Base-by-base conservation (phyloP, 2,329 filamentous ascomycete genomes). In the Hymenoscyphus scutula region DNA sequence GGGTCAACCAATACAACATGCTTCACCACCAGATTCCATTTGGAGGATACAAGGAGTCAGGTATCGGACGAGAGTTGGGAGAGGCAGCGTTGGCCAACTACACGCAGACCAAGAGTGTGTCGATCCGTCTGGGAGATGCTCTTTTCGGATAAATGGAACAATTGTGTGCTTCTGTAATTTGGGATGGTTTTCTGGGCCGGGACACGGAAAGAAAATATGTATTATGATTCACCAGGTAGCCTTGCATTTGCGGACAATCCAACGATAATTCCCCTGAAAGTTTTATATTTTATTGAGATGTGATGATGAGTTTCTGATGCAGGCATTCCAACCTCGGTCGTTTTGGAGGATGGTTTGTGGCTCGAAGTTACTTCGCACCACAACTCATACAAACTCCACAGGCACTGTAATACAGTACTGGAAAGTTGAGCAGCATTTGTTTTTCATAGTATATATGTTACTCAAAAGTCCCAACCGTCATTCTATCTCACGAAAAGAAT, bases 41-140 rank as follows among this genome's bases (percentile, higher is more conserved):
- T 69, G 88, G 89, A 60, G 91, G 92, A 0, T 91, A 84, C 81
- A 94, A 93, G 78, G 84, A 92, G 77, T 85, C 81, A 29, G 91
- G 91, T 65, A 89, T 92, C 62, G 91, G 91, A 53, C 86, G 89
- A 62, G 91, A 96, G 76, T 79, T 90, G 3, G 88, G 88, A 65
- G 86, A 89, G 79, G 84, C 83, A 53, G 88, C 86, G 1, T 75
- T 90, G 62, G 78, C 80, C 51, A 87, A 88, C 77, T 91, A 90
- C 76, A 88, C 85, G 13, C 83, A 90, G 75, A 84, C 79, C 74
- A 90, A 90, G 82, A 83, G 83, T 4, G 86, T 90, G 3, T 79
- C 80, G 32, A 85, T 89, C 73, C 78, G 81, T 61, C 71, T 83
- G 62, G 79, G 71, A 57, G 78, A 79, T 65, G 72, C 79, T 45